Percentiles rank a stretch among this genome's conserved stretches.
Conservation (phyloP, 2,329 filamentous ascomycete species). For the Microdochium bolleyi region DNA sequence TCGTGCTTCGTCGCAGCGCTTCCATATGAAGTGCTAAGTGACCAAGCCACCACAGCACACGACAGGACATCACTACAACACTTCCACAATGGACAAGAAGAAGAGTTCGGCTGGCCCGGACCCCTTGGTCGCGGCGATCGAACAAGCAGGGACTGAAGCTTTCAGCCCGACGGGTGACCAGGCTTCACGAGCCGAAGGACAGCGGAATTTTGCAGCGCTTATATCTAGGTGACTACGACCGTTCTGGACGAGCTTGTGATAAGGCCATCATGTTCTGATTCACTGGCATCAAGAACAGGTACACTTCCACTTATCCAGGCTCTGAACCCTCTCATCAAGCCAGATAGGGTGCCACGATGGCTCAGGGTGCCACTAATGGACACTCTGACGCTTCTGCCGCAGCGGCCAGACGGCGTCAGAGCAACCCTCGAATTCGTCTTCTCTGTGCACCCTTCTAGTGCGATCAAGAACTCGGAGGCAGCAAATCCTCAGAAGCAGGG, state of each 20-base stretch:
- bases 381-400: constrained; percentile 51
- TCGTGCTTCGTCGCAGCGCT: too few relatives aligned
- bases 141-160: constrained; percentile 35
- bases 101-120: constrained; percentile 12
- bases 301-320: constrained; percentile 45
- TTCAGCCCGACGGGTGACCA: constrained; percentile 34
- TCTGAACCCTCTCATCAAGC: constrained; percentile 56
- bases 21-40: not conserved
- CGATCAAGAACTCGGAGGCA: constrained; percentile 28
- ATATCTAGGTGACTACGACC: constrained; percentile 33
- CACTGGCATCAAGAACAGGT: constrained; percentile 31
- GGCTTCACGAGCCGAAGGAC: constrained; percentile 21
- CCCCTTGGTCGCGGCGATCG: constrained; percentile 24
- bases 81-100: constrained; percentile 5
- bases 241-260: not conserved
- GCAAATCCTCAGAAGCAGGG: constrained; percentile 44
- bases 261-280: constrained; percentile 5
- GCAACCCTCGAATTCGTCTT: constrained; percentile 65
- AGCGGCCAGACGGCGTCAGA: constrained; percentile 56
- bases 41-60: not conserved
- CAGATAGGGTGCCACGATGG: constrained; percentile 49
- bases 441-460: constrained; percentile 53
- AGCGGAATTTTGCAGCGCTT: constrained; percentile 35
- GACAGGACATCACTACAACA: too few relatives aligned
- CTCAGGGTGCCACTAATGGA: constrained; percentile 48